phyloP scores from a whole-genome alignment of 1,139 yeast genomes.

The Hemisphaericaspora xylanilytica region DNA sequence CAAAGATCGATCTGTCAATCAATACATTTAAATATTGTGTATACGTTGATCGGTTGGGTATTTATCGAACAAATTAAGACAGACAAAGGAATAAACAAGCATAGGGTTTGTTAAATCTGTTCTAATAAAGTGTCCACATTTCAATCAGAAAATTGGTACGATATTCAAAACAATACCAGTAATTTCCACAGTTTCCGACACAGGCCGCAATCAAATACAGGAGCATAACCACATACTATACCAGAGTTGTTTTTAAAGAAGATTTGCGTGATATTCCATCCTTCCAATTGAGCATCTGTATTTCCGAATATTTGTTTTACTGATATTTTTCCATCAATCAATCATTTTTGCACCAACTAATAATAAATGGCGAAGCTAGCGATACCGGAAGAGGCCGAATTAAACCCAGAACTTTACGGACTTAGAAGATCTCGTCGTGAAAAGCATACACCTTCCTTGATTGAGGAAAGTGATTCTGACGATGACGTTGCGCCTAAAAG shows the following conservation, averaged over 20 bases:
- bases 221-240: too few relatives aligned
- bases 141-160: too few relatives aligned
- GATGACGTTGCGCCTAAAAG: slow-evolving; percentile 16
- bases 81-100: too few relatives aligned
- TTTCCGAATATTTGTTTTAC: neutral
- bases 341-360: slow-evolving; percentile 1
- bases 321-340: neutral
- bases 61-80: too few relatives aligned
- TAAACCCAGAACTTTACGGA: slow-evolving; percentile 89
- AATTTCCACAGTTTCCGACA: too few relatives aligned
- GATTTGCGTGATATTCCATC: neutral
- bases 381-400: slow-evolving; percentile 42
- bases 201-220: too few relatives aligned
- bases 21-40: neutral
- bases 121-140: too few relatives aligned
- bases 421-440: slow-evolving; percentile 83
- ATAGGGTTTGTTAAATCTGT: too few relatives aligned
- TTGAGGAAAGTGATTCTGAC: slow-evolving; percentile 41
- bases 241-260: neutral
- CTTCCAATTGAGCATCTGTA: neutral
- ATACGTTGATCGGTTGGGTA: neutral
- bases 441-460: slow-evolving; percentile 39
- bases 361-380: slow-evolving; percentile 11
- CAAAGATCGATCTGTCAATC: neutral
- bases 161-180: too few relatives aligned